These are phyloP conservation scores for Monilinia fructigena DNA, from an alignment of 2,329 filamentous ascomycete species.

Conservation along the genomic window DNA sequence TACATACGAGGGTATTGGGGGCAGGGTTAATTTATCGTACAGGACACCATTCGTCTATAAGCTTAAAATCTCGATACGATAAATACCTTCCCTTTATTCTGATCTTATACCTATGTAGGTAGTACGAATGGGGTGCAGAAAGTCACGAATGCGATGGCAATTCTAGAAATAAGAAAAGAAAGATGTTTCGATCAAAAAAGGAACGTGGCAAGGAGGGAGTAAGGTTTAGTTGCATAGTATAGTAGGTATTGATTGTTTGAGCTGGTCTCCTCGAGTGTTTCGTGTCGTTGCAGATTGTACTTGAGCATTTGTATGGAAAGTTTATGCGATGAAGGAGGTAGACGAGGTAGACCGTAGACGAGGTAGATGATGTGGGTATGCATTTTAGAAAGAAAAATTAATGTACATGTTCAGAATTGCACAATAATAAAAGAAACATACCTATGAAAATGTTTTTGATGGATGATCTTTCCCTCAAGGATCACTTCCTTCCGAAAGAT, in stretches of 20 bases:
- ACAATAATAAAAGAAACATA: too few relatives aligned
- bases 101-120: too few relatives aligned
- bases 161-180: not conserved
- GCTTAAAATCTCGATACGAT: conserved; percentile 11
- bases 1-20: conserved; percentile 6
- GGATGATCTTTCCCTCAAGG: conserved; percentile 4
- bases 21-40: too few relatives aligned
- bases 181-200: not conserved
- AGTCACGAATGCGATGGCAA: not conserved
- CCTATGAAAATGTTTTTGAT: not conserved
- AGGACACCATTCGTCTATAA: not conserved
- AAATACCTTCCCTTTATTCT: not conserved
- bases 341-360: not conserved
- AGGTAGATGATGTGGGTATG: too few relatives aligned
- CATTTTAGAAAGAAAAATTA: too few relatives aligned
- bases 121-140: too few relatives aligned
- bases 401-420: too few relatives aligned
- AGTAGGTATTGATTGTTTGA: not conserved
- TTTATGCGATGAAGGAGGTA: conserved; percentile 13
- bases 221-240: not conserved
- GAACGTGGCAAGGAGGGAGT: not conserved
- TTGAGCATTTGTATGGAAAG: not conserved
- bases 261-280: not conserved
- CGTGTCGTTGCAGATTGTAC: not conserved
- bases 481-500: not conserved